phyloP scores from a whole-genome alignment of 2,329 filamentous ascomycete genomes.

The Xenoacremonium recifei region DNA sequence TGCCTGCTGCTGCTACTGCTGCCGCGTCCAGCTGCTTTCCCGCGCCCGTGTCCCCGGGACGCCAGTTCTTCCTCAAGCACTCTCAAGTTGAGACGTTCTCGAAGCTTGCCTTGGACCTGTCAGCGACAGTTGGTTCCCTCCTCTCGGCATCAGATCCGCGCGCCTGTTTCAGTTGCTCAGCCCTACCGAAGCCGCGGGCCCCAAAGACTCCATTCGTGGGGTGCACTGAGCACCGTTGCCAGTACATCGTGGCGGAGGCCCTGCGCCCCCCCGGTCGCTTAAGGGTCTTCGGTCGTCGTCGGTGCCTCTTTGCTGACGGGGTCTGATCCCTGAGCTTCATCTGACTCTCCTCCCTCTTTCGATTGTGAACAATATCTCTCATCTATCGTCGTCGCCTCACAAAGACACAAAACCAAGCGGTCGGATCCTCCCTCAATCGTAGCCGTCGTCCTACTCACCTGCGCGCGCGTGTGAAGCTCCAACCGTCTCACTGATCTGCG shows the following conservation, averaged over 20 bases:
- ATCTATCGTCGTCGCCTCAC: background rate
- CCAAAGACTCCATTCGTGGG: constrained; percentile 8
- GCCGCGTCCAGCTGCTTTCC: constrained; percentile 10
- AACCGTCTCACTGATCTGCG: no score
- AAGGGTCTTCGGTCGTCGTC: background rate
- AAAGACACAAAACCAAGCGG: background rate
- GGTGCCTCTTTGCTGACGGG: background rate
- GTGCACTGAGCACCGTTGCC: constrained; percentile 18
- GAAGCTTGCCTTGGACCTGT: no score
- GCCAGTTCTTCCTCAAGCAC: background rate
- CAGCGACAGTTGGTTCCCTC: background rate
- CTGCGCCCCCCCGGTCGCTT: background rate
- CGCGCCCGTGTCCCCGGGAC: constrained; percentile 2
- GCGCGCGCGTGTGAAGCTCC: no score
- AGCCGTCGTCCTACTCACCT: no score
- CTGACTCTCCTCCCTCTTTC: background rate
- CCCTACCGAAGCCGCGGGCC: constrained; percentile 18
- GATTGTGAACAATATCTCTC: background rate
- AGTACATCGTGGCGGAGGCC: constrained; percentile 23
- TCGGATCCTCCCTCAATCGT: no score
- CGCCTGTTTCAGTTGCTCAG: constrained; percentile 22
- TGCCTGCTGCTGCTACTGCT: constrained; percentile 6
- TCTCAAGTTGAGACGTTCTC: no score
- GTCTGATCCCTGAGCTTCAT: background rate
- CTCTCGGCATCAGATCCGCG: constrained; percentile 15